Evolutionary conservation across 108 stramenopile genomes (phyloP).

Genomic region (Skeletonema tropicum): DNA sequence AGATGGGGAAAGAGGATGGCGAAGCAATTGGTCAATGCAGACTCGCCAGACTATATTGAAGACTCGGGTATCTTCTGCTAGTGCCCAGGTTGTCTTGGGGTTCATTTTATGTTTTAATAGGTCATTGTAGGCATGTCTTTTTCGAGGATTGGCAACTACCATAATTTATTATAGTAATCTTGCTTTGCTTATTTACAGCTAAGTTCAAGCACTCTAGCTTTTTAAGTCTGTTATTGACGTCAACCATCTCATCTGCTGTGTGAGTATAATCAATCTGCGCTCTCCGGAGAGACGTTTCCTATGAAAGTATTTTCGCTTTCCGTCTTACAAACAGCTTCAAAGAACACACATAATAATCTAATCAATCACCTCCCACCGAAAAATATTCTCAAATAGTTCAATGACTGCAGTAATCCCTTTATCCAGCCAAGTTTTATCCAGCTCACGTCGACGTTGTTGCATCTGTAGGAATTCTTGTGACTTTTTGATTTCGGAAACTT

Average conservation of each 20-base stretch:
- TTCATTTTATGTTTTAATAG: background rate
- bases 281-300: too few relatives aligned
- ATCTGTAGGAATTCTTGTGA: slow-evolving; percentile 34
- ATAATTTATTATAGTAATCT: too few relatives aligned
- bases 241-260: background rate
- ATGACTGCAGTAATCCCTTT: slow-evolving; percentile 40
- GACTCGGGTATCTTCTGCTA: slow-evolving; percentile 6
- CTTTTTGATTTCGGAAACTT: slow-evolving; percentile 35
- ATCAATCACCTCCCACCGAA: slow-evolving; percentile 50
- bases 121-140: background rate
- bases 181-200: background rate
- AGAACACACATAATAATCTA: slow-evolving; percentile 1
- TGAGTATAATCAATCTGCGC: too few relatives aligned
- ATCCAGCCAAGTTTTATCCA: slow-evolving; percentile 51
- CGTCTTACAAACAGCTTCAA: too few relatives aligned
- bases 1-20: slow-evolving; percentile 46
- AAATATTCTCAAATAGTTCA: slow-evolving; percentile 49
- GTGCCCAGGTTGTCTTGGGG: background rate
- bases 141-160: background rate
- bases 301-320: too few relatives aligned
- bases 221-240: background rate
- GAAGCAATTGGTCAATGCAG: slow-evolving; percentile 11
- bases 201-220: background rate
- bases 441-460: slow-evolving; percentile 37
- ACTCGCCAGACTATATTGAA: background rate